Percentiles rank a stretch among this genome's conserved stretches.
Evolutionary conservation across 306 rosid genomes (phyloP).

Genomic region (Medicago truncatula): MtrunA17r5.0-ANR NC_053048.1:1123501-1124000

Average conservation of each 20-base stretch:
- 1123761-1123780: background rate
- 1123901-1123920: conserved; percentile 22
- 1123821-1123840: background rate
- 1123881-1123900: background rate
- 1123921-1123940: background rate
- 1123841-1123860: background rate
- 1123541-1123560: conserved; percentile 14
- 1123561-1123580: background rate
- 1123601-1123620: conserved; percentile 18
- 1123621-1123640: conserved; percentile 1
- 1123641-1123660: conserved; percentile 6
- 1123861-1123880: background rate
- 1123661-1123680: conserved; percentile 10
- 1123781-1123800: background rate
- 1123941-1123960: background rate
- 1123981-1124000: background rate
- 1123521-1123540: conserved; percentile 28
- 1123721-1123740: conserved; percentile 5
- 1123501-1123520: conserved; percentile 18
- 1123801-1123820: background rate
- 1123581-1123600: conserved; percentile 2
- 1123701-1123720: conserved; percentile 1
- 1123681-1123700: conserved; percentile 21
- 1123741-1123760: conserved; percentile 5
- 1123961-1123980: background rate